Evolutionary conservation across 1,139 yeast species (phyloP).

Genomic region (Geotrichum australiense): DNA sequence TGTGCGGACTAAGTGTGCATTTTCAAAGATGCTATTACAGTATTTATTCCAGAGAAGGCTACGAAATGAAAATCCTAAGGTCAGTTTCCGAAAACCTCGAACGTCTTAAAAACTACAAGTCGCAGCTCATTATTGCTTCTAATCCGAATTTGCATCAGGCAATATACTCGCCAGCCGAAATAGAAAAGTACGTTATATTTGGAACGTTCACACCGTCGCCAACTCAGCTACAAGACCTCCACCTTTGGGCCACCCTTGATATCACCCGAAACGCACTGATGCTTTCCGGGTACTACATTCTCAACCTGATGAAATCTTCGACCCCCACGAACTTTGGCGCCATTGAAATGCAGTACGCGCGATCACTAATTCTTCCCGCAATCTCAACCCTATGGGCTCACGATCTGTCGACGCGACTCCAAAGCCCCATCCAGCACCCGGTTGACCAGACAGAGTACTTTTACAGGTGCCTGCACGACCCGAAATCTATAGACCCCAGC

Average conservation of each 20-base stretch:
- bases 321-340: conserved; percentile 8
- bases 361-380: conserved; percentile 6
- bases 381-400: conserved; percentile 9
- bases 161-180: conserved; percentile 1
- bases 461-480: conserved; percentile 4
- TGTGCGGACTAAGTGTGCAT: conserved; percentile 6
- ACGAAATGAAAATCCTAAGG: conserved; percentile 4
- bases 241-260: conserved; percentile 6
- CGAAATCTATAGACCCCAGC: neutral
- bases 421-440: neutral
- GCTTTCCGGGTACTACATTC: conserved; percentile 2
- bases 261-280: conserved; percentile 2
- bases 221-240: neutral
- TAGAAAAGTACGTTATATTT: conserved; percentile 11
- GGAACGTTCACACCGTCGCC: conserved; percentile 6
- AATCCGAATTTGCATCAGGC: too few species aligned
- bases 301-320: conserved; percentile 2
- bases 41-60: conserved; percentile 8
- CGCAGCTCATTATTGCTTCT: neutral
- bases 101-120: neutral
- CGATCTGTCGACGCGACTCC: neutral
- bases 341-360: conserved; percentile 7
- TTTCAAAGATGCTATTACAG: conserved; percentile 13
- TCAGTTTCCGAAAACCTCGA: conserved; percentile 5
- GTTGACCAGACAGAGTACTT: neutral